Evolutionary conservation across 441 rosid species (phyloP).

Genomic region (Populus hybrid): DNA sequence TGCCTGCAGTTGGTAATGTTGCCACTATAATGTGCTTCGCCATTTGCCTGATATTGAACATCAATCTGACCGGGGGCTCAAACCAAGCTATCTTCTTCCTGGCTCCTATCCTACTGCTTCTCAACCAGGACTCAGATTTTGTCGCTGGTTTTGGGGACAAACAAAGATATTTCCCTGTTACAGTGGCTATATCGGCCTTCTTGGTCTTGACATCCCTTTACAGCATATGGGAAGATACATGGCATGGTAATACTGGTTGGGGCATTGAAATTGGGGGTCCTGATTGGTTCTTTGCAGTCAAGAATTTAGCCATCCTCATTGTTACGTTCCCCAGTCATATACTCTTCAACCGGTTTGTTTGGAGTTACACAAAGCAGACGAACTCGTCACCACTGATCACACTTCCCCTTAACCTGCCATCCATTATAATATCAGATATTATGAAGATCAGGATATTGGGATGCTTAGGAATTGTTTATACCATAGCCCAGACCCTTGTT

Average conservation of each 20-base stretch:
- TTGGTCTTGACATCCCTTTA: constrained; percentile 65
- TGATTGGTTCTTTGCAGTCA: constrained; percentile 89
- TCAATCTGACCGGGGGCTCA: constrained; percentile 87
- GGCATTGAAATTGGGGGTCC: constrained; percentile 89
- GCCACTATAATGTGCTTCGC: constrained; percentile 95
- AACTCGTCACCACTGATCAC: constrained; percentile 68
- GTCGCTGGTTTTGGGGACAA: constrained; percentile 96
- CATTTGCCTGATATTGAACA: constrained; percentile 84
- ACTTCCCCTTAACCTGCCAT: constrained; percentile 84
- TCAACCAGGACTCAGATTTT: constrained; percentile 96
- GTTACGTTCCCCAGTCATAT: constrained; percentile 95
- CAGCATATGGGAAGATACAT: constrained; percentile 79
- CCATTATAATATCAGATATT: constrained; percentile 78
- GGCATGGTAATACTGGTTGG: constrained; percentile 97
- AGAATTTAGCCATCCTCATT: constrained; percentile 79
- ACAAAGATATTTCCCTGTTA: constrained; percentile 96
- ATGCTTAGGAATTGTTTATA: constrained; percentile 72
- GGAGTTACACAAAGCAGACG: constrained; percentile 74
- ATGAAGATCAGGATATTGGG: constrained; percentile 82
- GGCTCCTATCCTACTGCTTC: constrained; percentile 90
- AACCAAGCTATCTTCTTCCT: constrained; percentile 93
- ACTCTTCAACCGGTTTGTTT: constrained; percentile 82
- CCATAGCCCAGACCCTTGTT: constrained; percentile 71
- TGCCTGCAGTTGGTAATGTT: constrained; percentile 95
- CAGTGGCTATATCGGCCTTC: constrained; percentile 67